Percentiles rank a stretch among this genome's conserved stretches.
phyloP scores from a whole-genome alignment of 306 rosid genomes.

The Vigna reflexopilosa region DNA sequence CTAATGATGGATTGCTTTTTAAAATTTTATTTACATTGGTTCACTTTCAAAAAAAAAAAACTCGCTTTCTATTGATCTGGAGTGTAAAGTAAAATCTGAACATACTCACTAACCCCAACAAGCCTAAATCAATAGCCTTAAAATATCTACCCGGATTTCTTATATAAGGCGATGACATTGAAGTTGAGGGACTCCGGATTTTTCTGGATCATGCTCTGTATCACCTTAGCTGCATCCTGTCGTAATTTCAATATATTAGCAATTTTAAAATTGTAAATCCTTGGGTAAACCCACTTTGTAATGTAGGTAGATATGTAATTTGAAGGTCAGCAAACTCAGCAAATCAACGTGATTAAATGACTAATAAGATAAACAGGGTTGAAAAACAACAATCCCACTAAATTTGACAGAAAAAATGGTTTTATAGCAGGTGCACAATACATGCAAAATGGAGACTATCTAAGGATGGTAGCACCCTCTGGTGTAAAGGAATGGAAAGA shows the following conservation, averaged over 20 bases:
- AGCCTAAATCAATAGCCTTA: constrained; percentile 25
- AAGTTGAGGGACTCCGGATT: constrained; percentile 76
- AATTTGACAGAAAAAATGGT: background rate
- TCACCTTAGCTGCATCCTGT: constrained; percentile 87
- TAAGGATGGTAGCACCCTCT: background rate
- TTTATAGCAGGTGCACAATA: constrained; percentile 6
- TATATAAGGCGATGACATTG: constrained; percentile 80
- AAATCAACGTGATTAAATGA: too few relatives aligned
- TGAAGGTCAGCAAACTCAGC: background rate
- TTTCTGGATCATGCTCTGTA: constrained; percentile 68
- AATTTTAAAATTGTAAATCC: background rate
- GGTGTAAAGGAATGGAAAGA: background rate
- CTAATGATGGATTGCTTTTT: background rate
- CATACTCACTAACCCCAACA: background rate
- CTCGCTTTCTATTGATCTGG: background rate
- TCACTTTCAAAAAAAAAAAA: background rate
- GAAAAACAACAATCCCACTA: constrained; percentile 15
- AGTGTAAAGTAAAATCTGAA: background rate
- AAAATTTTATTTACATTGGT: background rate
- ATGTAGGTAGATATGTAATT: background rate
- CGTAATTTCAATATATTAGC: constrained; percentile 3
- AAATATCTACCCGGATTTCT: constrained; percentile 49
- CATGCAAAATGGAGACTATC: background rate
- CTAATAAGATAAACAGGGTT: background rate
- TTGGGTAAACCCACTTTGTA: background rate